These are phyloP conservation scores for Glarea lozoyensis DNA, from an alignment of 495 filamentous ascomycete genomes.

Conservation along the genomic window DNA sequence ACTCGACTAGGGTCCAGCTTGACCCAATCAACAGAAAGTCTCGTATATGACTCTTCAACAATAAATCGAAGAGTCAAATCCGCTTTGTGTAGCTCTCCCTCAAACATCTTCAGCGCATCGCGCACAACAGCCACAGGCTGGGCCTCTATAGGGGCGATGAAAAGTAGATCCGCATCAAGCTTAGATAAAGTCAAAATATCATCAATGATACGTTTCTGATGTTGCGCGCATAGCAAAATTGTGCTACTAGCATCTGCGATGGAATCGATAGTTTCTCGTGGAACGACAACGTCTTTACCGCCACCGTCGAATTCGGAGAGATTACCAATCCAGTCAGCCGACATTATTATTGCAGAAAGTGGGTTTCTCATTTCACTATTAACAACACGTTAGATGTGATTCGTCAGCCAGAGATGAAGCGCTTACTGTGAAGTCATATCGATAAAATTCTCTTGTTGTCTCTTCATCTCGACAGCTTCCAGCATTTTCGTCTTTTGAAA, in stretches of 20 bases:
- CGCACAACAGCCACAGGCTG: constrained; percentile 66
- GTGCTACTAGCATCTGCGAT: constrained; percentile 69
- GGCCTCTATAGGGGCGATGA: constrained; percentile 56
- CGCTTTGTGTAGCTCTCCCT: constrained; percentile 60
- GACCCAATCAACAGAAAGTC: constrained; percentile 53
- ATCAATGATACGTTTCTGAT: constrained; percentile 75
- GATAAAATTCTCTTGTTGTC: constrained; percentile 61
- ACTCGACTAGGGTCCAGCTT: constrained; percentile 61
- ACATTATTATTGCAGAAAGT: constrained; percentile 59
- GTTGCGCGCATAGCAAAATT: constrained; percentile 64
- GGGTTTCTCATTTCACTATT: constrained; percentile 71
- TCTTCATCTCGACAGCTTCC: constrained; percentile 31
- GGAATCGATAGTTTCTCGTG: constrained; percentile 31
- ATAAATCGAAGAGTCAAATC: constrained; percentile 55
- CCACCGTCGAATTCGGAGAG: constrained; percentile 26
- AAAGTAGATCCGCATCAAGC: constrained; percentile 61
- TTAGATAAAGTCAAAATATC: constrained; percentile 74
- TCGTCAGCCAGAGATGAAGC: no score
- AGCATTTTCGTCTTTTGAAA: constrained; percentile 22
- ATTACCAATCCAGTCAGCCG: constrained; percentile 53
- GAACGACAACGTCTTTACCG: not conserved
- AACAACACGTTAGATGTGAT: no score
- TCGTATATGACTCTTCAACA: constrained; percentile 45
- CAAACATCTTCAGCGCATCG: constrained; percentile 66
- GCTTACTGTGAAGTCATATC: constrained; percentile 72